Evolutionary conservation across 805 yeast genomes (phyloP).

Genomic region (Monosporozyma siamensis): DNA sequence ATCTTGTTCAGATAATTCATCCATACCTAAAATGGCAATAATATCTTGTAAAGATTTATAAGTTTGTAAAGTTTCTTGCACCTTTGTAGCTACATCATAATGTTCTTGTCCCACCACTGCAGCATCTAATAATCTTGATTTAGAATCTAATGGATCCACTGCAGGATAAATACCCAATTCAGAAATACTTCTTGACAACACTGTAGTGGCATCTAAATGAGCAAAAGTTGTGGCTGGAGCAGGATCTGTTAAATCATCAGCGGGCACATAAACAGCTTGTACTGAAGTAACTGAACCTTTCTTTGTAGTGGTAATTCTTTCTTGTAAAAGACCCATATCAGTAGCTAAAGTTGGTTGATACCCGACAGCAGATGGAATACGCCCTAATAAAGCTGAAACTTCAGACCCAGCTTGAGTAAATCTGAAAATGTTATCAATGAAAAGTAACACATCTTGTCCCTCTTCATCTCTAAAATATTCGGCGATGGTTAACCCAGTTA

Average conservation of each 20-base stretch:
- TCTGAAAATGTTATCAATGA: constrained; percentile 99
- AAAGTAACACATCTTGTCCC: constrained; percentile 99
- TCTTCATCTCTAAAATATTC: constrained; percentile 99
- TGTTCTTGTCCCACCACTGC: constrained; percentile 98
- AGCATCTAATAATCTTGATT: constrained; percentile 96
- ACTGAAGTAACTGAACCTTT: constrained; percentile 99
- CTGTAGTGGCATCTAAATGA: constrained; percentile 99
- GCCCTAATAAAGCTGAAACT: constrained; percentile 98
- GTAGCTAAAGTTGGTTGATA: constrained; percentile 99
- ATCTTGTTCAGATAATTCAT: constrained; percentile 97
- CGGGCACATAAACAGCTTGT: constrained; percentile 99
- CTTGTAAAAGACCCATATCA: constrained; percentile 99
- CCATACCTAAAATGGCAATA: constrained; percentile 99
- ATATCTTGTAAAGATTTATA: constrained; percentile 99
- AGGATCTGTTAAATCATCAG: constrained; percentile 99
- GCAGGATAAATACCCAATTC: constrained; percentile 99
- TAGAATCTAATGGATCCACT: constrained; percentile 99
- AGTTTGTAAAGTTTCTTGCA: constrained; percentile 98
- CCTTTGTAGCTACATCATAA: constrained; percentile 88
- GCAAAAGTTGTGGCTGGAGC: constrained; percentile 99
- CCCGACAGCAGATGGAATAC: constrained; percentile 99
- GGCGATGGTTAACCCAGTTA: constrained; percentile 99
- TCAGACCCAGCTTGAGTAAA: constrained; percentile 99
- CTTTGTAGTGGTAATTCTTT: constrained; percentile 98
- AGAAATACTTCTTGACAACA: constrained; percentile 98